phyloP scores from a whole-genome alignment of 2,329 filamentous ascomycete species.

The Colletotrichum graminicola region DNA sequence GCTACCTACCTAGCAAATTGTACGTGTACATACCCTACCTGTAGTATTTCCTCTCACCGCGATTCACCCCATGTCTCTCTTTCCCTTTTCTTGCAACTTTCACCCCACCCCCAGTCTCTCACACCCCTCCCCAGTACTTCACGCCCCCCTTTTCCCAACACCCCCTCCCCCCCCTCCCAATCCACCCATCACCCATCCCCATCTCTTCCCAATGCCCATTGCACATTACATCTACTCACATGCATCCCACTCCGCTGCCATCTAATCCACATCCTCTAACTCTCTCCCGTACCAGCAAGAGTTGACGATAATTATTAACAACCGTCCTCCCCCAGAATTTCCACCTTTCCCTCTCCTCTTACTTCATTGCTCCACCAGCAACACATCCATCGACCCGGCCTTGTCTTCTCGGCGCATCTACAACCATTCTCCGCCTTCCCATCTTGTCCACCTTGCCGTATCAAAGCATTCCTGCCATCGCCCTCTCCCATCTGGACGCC shows the following conservation, averaged over 20 bases:
- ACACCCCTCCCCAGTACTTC: not conserved
- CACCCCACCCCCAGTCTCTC: not conserved
- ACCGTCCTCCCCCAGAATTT: slow-evolving; percentile 42
- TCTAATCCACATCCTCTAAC: slow-evolving; percentile 39
- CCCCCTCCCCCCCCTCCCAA: slow-evolving; percentile 8
- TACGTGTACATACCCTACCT: not conserved
- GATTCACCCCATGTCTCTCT: slow-evolving; percentile 34
- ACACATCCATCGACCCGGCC: slow-evolving; percentile 15
- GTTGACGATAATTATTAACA: slow-evolving; percentile 44
- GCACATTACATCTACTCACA: slow-evolving; percentile 39
- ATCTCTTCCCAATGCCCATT: slow-evolving; percentile 28
- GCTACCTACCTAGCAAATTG: slow-evolving; percentile 24
- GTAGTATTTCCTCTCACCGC: slow-evolving; percentile 36
- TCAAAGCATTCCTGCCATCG: slow-evolving; percentile 30
- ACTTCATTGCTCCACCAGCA: slow-evolving; percentile 42
- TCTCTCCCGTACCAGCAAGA: slow-evolving; percentile 23
- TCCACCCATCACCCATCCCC: slow-evolving; percentile 25
- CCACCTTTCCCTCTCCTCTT: slow-evolving; percentile 38
- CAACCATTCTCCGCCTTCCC: slow-evolving; percentile 27
- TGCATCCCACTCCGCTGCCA: slow-evolving; percentile 39
- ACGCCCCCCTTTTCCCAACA: not conserved
- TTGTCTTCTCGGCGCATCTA: slow-evolving; percentile 12
- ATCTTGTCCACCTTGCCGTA: slow-evolving; percentile 24
- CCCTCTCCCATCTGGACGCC: slow-evolving; percentile 9
- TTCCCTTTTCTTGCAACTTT: not conserved